Percentiles rank a stretch among this genome's conserved stretches.
Evolutionary conservation across 352 stramenopile species (phyloP).

Genomic region (Pythium aquatile): DNA sequence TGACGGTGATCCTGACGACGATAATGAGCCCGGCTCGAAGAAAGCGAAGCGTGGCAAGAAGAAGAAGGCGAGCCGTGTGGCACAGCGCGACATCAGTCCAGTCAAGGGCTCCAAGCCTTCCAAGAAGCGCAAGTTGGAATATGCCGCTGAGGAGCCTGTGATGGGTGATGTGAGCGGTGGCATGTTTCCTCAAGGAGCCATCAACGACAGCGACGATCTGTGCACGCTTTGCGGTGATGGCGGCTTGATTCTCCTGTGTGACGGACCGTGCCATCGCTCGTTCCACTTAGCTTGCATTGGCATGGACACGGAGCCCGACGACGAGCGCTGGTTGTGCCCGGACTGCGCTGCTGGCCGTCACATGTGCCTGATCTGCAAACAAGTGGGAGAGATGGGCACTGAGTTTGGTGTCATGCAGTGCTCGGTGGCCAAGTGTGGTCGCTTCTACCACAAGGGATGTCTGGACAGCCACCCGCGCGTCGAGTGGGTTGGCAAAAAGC

Average conservation of each 20-base stretch:
- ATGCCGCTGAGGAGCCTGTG: not conserved
- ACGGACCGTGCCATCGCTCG: conserved; percentile 90
- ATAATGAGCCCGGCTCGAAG: conserved; percentile 25
- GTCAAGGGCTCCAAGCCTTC: conserved; percentile 17
- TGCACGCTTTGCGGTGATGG: conserved; percentile 92
- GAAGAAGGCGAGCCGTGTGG: conserved; percentile 24
- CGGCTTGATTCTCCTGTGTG: conserved; percentile 89
- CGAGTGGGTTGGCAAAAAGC: conserved; percentile 86
- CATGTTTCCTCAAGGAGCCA: conserved; percentile 52
- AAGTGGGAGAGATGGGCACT: conserved; percentile 86
- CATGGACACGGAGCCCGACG: conserved; percentile 77
- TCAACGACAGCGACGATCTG: conserved; percentile 89
- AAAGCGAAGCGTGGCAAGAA: conserved; percentile 41
- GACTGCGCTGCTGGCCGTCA: conserved; percentile 88
- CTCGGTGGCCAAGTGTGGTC: conserved; percentile 88
- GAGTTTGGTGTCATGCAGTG: conserved; percentile 91
- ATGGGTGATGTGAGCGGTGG: conserved; percentile 13
- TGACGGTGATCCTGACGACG: conserved; percentile 35
- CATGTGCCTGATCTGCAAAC: conserved; percentile 91
- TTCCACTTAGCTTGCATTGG: conserved; percentile 93
- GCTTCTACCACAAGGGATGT: conserved; percentile 92
- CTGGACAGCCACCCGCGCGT: conserved; percentile 71
- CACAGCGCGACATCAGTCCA: conserved; percentile 10
- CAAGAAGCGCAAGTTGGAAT: conserved; percentile 31
- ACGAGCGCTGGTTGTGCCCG: conserved; percentile 89